Conservation (phyloP, 2,329 filamentous ascomycete species). For the Diaporthe ilicicola region DNA sequence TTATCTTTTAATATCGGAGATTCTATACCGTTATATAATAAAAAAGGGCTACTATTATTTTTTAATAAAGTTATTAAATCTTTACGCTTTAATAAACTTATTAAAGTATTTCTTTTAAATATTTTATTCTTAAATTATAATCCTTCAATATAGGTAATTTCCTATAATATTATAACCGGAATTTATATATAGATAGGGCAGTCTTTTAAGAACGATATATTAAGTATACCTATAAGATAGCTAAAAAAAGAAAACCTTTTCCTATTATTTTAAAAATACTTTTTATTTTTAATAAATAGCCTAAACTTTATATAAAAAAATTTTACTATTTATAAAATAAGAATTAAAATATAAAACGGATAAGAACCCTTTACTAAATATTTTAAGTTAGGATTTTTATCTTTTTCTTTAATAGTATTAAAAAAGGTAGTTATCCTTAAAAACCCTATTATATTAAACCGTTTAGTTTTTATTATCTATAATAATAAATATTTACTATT, state of each 20-base stretch:
- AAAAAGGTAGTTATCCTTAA: not conserved
- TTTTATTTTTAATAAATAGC: no score
- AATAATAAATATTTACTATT: not conserved
- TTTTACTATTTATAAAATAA: not conserved
- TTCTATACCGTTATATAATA: no score
- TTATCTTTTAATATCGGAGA: no score
- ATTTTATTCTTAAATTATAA: no score
- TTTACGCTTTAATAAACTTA: no score
- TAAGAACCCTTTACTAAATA: not conserved
- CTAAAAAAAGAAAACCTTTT: not conserved
- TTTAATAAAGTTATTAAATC: no score
- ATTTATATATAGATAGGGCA: no score
- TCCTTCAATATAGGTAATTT: no score
- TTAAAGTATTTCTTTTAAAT: no score
- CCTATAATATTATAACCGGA: no score
- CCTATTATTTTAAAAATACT: not conserved
- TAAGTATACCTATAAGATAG: not conserved
- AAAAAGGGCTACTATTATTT: no score
- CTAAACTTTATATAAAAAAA: not conserved
- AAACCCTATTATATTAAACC: not conserved
- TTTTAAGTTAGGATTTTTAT: not conserved
- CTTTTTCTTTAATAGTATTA: not conserved
- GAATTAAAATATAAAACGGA: not conserved
- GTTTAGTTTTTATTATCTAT: no score
- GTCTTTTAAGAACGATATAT: not conserved